A percentile compares a stretch with the other conserved stretches of the same genome.
Evolutionary conservation across 1,139 yeast genomes (phyloP).

Genomic region (Yamadazyma sp.): DNA sequence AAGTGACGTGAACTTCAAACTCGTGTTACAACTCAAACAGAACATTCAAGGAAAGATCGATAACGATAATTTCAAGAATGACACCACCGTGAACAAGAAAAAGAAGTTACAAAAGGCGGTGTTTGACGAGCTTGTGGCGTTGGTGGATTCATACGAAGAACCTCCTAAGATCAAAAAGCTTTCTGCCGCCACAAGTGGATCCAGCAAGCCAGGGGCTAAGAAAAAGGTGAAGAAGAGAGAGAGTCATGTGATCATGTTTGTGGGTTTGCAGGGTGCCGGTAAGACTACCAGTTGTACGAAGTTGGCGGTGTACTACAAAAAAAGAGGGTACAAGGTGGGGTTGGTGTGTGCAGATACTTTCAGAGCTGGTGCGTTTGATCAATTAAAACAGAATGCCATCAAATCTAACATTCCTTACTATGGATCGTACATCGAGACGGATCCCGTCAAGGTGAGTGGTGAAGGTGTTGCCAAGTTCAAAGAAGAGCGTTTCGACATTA

Average conservation of each 20-base stretch:
- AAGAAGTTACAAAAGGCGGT: constrained; percentile 87
- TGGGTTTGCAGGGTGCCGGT: constrained; percentile 98
- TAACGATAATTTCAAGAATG: constrained; percentile 49
- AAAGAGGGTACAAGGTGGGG: constrained; percentile 93
- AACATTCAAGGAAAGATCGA: constrained; percentile 59
- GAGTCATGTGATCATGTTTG: constrained; percentile 83
- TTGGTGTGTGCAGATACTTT: constrained; percentile 98
- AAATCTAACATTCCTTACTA: constrained; percentile 92
- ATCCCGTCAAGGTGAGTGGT: constrained; percentile 87
- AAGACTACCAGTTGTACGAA: constrained; percentile 97
- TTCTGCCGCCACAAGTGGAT: constrained; percentile 19
- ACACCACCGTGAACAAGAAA: constrained; percentile 59
- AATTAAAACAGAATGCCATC: constrained; percentile 94
- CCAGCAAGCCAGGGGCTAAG: constrained; percentile 8
- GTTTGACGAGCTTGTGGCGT: constrained; percentile 83
- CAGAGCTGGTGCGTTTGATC: constrained; percentile 99
- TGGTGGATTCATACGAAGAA: constrained; percentile 69
- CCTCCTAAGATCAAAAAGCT: constrained; percentile 85
- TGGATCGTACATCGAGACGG: constrained; percentile 94
- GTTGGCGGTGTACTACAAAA: constrained; percentile 89
- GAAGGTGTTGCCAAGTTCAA: constrained; percentile 93
- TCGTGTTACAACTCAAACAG: constrained; percentile 76
- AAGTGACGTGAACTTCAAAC: constrained; percentile 84
- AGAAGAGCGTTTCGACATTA: constrained; percentile 87
- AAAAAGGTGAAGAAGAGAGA: constrained; percentile 26